Conservation (phyloP, 2,329 filamentous ascomycete species). For the Sclerotiophoma versabilis region DNA sequence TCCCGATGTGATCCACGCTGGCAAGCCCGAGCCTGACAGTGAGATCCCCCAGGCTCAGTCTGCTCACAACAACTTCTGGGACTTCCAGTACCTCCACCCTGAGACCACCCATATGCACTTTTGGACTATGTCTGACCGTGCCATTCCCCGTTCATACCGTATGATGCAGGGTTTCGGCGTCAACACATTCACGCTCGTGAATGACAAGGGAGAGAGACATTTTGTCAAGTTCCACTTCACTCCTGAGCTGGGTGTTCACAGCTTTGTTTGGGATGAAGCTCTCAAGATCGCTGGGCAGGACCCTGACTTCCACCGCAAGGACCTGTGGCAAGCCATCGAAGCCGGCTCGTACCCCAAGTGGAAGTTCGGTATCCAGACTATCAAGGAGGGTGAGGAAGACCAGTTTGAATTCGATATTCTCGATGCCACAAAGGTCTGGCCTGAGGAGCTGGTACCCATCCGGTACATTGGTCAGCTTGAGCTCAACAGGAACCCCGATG, state of each 20-base stretch:
- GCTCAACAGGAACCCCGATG: slow-evolving; percentile 79
- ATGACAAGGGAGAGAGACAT: slow-evolving; percentile 70
- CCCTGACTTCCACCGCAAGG: slow-evolving; percentile 82
- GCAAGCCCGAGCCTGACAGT: slow-evolving; percentile 73
- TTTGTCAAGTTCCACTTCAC: slow-evolving; percentile 84
- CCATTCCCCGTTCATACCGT: slow-evolving; percentile 75
- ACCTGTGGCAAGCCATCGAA: slow-evolving; percentile 76
- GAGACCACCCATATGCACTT: slow-evolving; percentile 81
- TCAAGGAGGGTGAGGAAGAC: slow-evolving; percentile 74
- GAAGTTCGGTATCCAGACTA: slow-evolving; percentile 82
- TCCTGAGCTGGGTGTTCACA: slow-evolving; percentile 77
- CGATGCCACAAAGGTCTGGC: slow-evolving; percentile 87
- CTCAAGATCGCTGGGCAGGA: slow-evolving; percentile 70
- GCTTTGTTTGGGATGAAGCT: slow-evolving; percentile 80
- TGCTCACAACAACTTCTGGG: slow-evolving; percentile 80
- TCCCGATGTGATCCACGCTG: slow-evolving; percentile 68
- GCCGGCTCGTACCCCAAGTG: slow-evolving; percentile 75
- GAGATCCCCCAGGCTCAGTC: slow-evolving; percentile 75
- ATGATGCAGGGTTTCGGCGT: slow-evolving; percentile 91
- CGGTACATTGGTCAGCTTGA: slow-evolving; percentile 81
- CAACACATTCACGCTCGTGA: slow-evolving; percentile 76
- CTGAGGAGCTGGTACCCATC: slow-evolving; percentile 76
- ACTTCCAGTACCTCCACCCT: slow-evolving; percentile 69
- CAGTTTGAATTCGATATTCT: slow-evolving; percentile 87
- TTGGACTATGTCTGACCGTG: slow-evolving; percentile 79